Evolutionary conservation across 306 rosid species (phyloP).

Genomic region (Heteromeles arbutifolia): DNA sequence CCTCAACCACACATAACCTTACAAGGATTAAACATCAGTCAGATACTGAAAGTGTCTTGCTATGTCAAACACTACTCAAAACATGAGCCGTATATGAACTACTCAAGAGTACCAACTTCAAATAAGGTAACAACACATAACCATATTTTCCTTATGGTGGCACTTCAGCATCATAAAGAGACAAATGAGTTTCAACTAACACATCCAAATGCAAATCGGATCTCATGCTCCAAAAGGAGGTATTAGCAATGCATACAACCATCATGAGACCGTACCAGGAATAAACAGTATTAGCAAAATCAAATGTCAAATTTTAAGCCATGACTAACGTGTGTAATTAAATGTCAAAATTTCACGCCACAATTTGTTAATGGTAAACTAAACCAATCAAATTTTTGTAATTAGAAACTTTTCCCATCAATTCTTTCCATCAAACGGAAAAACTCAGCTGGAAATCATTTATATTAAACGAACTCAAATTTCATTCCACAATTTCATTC

Average conservation of each 20-base stretch:
- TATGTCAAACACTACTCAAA: neutral
- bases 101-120: neutral
- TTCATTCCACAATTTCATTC: too few relatives aligned
- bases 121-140: neutral
- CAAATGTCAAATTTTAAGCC: too few relatives aligned
- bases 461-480: too few relatives aligned
- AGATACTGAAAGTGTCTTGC: neutral
- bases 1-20: neutral
- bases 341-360: too few relatives aligned
- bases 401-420: too few relatives aligned
- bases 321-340: too few relatives aligned
- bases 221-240: constrained; percentile 5
- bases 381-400: too few relatives aligned
- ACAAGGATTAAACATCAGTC: neutral
- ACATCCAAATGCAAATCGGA: constrained; percentile 1
- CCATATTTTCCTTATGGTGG: neutral
- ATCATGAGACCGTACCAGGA: constrained; percentile 8
- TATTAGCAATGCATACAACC: constrained; percentile 19
- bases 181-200: constrained; percentile 4
- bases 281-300: too few relatives aligned
- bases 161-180: constrained; percentile 12
- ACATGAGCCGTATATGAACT: neutral
- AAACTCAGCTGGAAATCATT: too few relatives aligned
- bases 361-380: too few relatives aligned
- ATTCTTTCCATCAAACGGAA: too few relatives aligned